Evolutionary conservation across 2,329 filamentous ascomycete genomes (phyloP).

Genomic region (Dendrostoma leiphaemia): DNA sequence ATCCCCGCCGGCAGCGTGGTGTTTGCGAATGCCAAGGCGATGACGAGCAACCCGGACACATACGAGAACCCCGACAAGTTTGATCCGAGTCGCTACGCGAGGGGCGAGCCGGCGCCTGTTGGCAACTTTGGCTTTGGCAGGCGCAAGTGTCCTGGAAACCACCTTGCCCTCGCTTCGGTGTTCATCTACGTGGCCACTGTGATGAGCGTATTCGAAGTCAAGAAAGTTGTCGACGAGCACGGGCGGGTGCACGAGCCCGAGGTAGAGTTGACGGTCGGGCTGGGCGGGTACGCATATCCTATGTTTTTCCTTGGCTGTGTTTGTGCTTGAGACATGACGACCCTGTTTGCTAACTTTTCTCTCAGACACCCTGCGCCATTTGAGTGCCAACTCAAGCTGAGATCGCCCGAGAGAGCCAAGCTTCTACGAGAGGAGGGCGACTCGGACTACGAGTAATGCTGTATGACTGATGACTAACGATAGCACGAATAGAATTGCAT

Average conservation of each 20-base stretch:
- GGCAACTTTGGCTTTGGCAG: constrained; percentile 53
- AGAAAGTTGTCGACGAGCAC: constrained; percentile 20
- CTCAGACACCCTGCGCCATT: constrained; percentile 22
- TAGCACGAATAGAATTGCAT: neutral
- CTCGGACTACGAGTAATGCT: neutral
- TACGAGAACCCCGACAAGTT: constrained; percentile 43
- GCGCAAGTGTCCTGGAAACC: constrained; percentile 35
- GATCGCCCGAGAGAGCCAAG: constrained; percentile 8
- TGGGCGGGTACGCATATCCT: constrained; percentile 19
- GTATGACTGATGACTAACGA: constrained; percentile 5
- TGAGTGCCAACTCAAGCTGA: constrained; percentile 18
- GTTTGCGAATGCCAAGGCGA: constrained; percentile 39
- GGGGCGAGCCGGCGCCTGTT: constrained; percentile 43
- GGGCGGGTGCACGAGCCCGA: constrained; percentile 21
- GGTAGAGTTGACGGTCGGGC: constrained; percentile 21
- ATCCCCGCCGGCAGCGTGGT: constrained; percentile 52
- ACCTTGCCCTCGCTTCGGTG: constrained; percentile 26
- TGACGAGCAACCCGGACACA: constrained; percentile 38
- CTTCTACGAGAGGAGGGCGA: constrained; percentile 1
- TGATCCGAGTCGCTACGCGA: constrained; percentile 45
- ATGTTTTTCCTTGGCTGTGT: too few species aligned
- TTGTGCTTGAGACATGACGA: too few species aligned
- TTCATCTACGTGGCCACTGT: constrained; percentile 38
- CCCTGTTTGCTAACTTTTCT: neutral
- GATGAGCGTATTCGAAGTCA: constrained; percentile 17